Percentiles rank a stretch among this genome's conserved stretches.
These are phyloP conservation scores for Quercus tomentella DNA, from an alignment of 331 rosid species.

Conservation along the genomic window DNA sequence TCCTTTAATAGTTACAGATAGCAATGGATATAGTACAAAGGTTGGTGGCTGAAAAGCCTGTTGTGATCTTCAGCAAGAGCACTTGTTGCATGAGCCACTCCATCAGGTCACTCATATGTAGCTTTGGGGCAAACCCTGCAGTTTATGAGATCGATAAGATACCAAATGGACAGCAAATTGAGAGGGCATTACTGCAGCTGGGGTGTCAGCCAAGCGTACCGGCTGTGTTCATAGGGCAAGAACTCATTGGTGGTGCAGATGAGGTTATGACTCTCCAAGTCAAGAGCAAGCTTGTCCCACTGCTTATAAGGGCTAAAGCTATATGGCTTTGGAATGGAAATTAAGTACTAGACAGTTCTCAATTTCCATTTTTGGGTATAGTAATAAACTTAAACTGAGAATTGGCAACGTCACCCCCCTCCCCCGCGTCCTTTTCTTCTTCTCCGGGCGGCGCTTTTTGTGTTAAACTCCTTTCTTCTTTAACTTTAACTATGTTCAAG, in stretches of 20 bases:
- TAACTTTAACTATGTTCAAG: neutral
- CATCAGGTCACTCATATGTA: slow-evolving; percentile 34
- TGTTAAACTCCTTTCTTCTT: neutral
- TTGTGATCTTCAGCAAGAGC: slow-evolving; percentile 77
- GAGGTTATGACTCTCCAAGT: slow-evolving; percentile 51
- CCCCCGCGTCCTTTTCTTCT: too few relatives aligned
- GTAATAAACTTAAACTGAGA: neutral
- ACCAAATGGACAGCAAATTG: slow-evolving; percentile 51
- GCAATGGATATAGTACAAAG: too few relatives aligned
- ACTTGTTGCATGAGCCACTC: slow-evolving; percentile 54
- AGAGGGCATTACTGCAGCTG: slow-evolving; percentile 42
- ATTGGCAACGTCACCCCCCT: neutral
- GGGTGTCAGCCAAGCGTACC: slow-evolving; percentile 66
- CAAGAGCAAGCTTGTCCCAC: slow-evolving; percentile 49
- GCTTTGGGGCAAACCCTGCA: slow-evolving; percentile 52
- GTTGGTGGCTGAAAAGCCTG: slow-evolving; percentile 33
- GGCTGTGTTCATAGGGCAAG: slow-evolving; percentile 68
- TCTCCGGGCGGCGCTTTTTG: neutral
- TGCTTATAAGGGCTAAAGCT: slow-evolving; percentile 63
- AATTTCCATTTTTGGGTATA: neutral
- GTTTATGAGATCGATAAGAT: slow-evolving; percentile 58
- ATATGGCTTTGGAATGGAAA: slow-evolving; percentile 42
- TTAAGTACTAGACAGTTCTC: too few relatives aligned
- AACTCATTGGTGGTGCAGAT: slow-evolving; percentile 58
- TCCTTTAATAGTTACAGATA: too few relatives aligned